These are phyloP conservation scores for Helotiales sp. DNA, from an alignment of 2,329 filamentous ascomycete genomes.

Conservation along the genomic window DNA sequence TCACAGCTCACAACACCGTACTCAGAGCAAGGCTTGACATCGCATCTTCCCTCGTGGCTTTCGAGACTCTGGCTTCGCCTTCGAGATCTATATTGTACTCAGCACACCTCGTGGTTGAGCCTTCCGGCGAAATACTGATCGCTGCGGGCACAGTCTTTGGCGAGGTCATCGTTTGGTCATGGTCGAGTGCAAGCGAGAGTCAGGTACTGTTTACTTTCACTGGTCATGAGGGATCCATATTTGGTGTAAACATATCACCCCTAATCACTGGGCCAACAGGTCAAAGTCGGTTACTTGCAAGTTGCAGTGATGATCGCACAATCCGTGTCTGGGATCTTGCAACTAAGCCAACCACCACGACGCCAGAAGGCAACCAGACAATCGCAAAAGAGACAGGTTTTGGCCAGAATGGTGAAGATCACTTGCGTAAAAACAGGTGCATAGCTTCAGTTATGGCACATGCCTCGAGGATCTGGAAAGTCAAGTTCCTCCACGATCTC, in stretches of 20 bases:
- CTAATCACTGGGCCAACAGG: slow-evolving; percentile 42
- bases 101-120: slow-evolving; percentile 69
- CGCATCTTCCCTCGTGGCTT: slow-evolving; percentile 34
- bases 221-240: slow-evolving; percentile 90
- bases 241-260: slow-evolving; percentile 79
- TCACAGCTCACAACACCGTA: slow-evolving; percentile 88
- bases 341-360: background rate
- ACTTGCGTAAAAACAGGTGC: slow-evolving; percentile 43
- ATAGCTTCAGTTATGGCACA: slow-evolving; percentile 83
- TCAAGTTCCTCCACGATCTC: slow-evolving; percentile 61
- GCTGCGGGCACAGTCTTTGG: slow-evolving; percentile 93
- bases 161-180: slow-evolving; percentile 89
- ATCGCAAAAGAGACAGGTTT: slow-evolving; percentile 61
- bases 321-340: slow-evolving; percentile 82
- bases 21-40: slow-evolving; percentile 46
- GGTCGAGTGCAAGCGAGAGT: slow-evolving; percentile 38
- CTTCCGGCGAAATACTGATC: slow-evolving; percentile 62
- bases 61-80: slow-evolving; percentile 57
- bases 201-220: slow-evolving; percentile 55
- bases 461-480: slow-evolving; percentile 83
- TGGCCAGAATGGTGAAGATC: slow-evolving; percentile 41
- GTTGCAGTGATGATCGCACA: slow-evolving; percentile 93
- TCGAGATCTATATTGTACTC: slow-evolving; percentile 87
- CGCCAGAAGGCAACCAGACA: background rate
- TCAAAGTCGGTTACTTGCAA: slow-evolving; percentile 68